phyloP scores from a whole-genome alignment of 805 yeast genomes.

The Cyberlindnera saturnus region DNA sequence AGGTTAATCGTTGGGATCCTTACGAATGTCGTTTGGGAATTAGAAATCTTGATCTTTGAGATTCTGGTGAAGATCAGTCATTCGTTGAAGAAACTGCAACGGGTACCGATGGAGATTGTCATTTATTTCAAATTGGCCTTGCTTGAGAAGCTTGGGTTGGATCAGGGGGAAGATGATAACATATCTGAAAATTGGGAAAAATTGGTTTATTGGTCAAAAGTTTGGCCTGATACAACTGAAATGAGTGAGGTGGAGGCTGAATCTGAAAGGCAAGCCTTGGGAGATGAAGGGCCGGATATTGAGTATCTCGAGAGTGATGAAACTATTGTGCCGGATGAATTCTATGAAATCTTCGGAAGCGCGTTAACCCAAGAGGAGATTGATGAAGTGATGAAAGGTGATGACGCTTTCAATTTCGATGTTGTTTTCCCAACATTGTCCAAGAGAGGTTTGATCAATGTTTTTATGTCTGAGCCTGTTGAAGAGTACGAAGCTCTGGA shows the following conservation, averaged over 20 bases:
- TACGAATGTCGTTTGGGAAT: conserved; percentile 16
- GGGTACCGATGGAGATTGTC: conserved; percentile 12
- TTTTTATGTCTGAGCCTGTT: background rate
- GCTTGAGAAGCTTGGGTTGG: conserved; percentile 5
- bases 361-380: conserved; percentile 8
- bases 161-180: background rate
- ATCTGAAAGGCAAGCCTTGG: background rate
- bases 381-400: conserved; percentile 9
- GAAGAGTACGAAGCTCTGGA: background rate
- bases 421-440: conserved; percentile 5
- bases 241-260: background rate
- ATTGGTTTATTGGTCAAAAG: conserved; percentile 3
- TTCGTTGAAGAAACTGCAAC: conserved; percentile 10
- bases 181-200: background rate
- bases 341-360: conserved; percentile 7
- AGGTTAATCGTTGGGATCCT: conserved; percentile 13
- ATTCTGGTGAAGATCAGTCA: conserved; percentile 9
- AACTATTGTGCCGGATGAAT: conserved; percentile 7
- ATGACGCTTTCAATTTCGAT: conserved; percentile 10
- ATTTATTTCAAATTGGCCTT: conserved; percentile 14
- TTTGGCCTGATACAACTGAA: conserved; percentile 5
- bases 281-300: conserved; percentile 7
- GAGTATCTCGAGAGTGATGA: conserved; percentile 4
- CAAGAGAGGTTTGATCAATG: background rate
- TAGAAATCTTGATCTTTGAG: conserved; percentile 14